These are phyloP conservation scores for Nadsonia commutata DNA, from an alignment of 1,139 yeast species.

Conservation along the genomic window DNA sequence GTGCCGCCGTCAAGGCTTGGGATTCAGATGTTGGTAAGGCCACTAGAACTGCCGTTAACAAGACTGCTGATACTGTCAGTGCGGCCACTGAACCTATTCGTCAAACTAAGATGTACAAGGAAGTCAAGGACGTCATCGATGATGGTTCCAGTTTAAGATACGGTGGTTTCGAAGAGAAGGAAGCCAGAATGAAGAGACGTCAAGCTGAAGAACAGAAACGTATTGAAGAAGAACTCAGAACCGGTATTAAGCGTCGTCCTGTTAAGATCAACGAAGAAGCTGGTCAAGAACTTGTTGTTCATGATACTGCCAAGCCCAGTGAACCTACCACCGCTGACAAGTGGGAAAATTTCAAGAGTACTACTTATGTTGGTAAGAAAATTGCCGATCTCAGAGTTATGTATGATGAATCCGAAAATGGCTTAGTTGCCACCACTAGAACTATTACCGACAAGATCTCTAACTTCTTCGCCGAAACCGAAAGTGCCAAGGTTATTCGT, in stretches of 20 bases:
- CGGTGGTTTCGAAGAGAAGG: slow-evolving; percentile 87
- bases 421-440: slow-evolving; percentile 68
- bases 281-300: slow-evolving; percentile 68
- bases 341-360: slow-evolving; percentile 50
- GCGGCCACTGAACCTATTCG: slow-evolving; percentile 90
- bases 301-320: slow-evolving; percentile 56
- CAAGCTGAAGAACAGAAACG: slow-evolving; percentile 22
- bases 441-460: slow-evolving; percentile 69
- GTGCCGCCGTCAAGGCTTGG: slow-evolving; percentile 87
- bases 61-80: slow-evolving; percentile 63
- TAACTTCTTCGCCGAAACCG: slow-evolving; percentile 90
- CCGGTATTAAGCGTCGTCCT: slow-evolving; percentile 43
- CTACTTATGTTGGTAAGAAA: slow-evolving; percentile 55
- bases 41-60: slow-evolving; percentile 66
- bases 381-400: slow-evolving; percentile 48
- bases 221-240: slow-evolving; percentile 41
- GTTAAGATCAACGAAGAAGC: slow-evolving; percentile 77
- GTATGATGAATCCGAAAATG: slow-evolving; percentile 85
- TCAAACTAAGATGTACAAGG: slow-evolving; percentile 78
- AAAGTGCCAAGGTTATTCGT: slow-evolving; percentile 78
- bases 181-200: slow-evolving; percentile 63
- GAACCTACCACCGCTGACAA: slow-evolving; percentile 51
- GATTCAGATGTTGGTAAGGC: slow-evolving; percentile 86
- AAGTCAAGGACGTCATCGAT: slow-evolving; percentile 76
- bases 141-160: slow-evolving; percentile 81